Conservation (phyloP, 2,329 filamentous ascomycete species). For the Alternaria sp. region DNA sequence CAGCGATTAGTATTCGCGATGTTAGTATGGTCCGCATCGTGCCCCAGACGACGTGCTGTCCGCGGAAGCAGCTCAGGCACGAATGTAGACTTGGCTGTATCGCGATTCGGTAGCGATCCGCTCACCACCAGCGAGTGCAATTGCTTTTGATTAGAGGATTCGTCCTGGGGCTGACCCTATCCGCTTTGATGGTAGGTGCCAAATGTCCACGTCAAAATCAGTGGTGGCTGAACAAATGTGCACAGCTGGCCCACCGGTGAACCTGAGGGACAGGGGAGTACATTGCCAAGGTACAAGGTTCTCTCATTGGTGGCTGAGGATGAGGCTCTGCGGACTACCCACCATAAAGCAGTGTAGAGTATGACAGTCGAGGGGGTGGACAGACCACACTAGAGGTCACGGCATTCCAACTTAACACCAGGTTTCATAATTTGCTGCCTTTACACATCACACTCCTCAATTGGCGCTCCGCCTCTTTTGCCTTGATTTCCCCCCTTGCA, state of each 20-base stretch:
- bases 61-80: slow-evolving; percentile 26
- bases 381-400: slow-evolving; percentile 32
- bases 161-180: slow-evolving; percentile 33
- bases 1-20: slow-evolving; percentile 24
- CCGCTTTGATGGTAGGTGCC: slow-evolving; percentile 33
- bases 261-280: slow-evolving; percentile 20
- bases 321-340: slow-evolving; percentile 48
- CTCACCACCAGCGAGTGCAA: slow-evolving; percentile 23
- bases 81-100: slow-evolving; percentile 22
- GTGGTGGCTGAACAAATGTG: slow-evolving; percentile 44
- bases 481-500: slow-evolving; percentile 22
- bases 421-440: slow-evolving; percentile 37
- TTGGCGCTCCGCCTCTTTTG: slow-evolving; percentile 42
- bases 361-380: slow-evolving; percentile 31
- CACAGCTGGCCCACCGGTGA: slow-evolving; percentile 43
- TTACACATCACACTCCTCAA: slow-evolving; percentile 17
- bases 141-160: slow-evolving; percentile 41
- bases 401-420: slow-evolving; percentile 43
- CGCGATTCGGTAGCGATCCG: slow-evolving; percentile 39
- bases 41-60: slow-evolving; percentile 22
- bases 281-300: slow-evolving; percentile 15
- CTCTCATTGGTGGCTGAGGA: slow-evolving; percentile 26
- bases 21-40: slow-evolving; percentile 25
- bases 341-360: slow-evolving; percentile 44
- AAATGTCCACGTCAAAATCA: slow-evolving; percentile 36